Evolutionary conservation across 306 rosid species (phyloP).

Genomic region (Cicer pinnatifidum): DNA sequence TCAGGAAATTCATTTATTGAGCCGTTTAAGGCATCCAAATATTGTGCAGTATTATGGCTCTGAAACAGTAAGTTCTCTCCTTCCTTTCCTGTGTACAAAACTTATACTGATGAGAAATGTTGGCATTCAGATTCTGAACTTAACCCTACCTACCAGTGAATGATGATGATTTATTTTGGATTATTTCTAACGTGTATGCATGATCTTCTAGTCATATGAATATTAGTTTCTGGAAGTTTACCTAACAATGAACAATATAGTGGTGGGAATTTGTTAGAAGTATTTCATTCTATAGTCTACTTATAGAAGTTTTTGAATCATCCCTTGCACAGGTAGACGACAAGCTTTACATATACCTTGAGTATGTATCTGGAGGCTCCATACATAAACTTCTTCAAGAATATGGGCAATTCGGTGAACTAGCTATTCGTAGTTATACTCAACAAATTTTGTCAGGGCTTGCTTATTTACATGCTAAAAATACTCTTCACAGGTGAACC

Average conservation of each 20-base stretch:
- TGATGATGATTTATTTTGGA: slow-evolving; percentile 14
- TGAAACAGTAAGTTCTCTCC: slow-evolving; percentile 70
- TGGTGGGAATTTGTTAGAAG: slow-evolving; percentile 21
- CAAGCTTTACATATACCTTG: slow-evolving; percentile 89
- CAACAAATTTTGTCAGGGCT: slow-evolving; percentile 96
- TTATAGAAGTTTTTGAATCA: slow-evolving; percentile 44
- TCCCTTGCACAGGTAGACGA: slow-evolving; percentile 75
- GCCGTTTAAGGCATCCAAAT: slow-evolving; percentile 96
- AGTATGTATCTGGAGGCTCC: slow-evolving; percentile 98
- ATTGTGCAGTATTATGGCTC: slow-evolving; percentile 96
- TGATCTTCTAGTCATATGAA: slow-evolving; percentile 33
- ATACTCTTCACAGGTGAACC: slow-evolving; percentile 90
- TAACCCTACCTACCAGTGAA: slow-evolving; percentile 7
- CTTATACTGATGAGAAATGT: slow-evolving; percentile 1
- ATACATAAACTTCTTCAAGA: slow-evolving; percentile 95
- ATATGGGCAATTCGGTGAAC: slow-evolving; percentile 84
- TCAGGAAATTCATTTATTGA: slow-evolving; percentile 89
- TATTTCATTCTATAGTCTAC: slow-evolving; percentile 27
- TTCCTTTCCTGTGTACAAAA: slow-evolving; percentile 32
- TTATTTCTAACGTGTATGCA: slow-evolving; percentile 20
- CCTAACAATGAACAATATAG: slow-evolving; percentile 21
- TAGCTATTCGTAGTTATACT: slow-evolving; percentile 89
- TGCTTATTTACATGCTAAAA: slow-evolving; percentile 88
- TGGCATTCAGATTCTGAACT: slow-evolving; percentile 35
- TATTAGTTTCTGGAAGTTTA: slow-evolving; percentile 35